Evolutionary conservation across 306 rosid species (phyloP).

Genomic region (Ammopiptanthus mongolicus): DNA sequence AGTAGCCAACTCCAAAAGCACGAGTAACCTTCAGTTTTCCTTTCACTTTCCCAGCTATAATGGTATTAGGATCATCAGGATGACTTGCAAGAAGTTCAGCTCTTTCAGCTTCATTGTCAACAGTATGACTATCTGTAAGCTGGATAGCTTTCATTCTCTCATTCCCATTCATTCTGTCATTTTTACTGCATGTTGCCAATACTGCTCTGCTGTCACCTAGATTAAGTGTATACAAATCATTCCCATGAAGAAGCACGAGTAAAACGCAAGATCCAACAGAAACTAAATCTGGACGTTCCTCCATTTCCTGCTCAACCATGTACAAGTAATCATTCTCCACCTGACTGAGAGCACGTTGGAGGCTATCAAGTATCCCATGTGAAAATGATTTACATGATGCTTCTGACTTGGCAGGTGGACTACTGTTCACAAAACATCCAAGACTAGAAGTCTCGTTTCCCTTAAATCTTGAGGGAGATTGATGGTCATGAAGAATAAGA

Average conservation of each 20-base stretch:
- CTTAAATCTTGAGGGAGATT: constrained; percentile 18
- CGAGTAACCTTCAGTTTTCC: constrained; percentile 96
- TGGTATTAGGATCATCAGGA: constrained; percentile 76
- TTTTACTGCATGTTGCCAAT: constrained; percentile 49
- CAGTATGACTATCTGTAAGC: constrained; percentile 83
- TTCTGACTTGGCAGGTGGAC: constrained; percentile 28
- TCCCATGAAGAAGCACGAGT: constrained; percentile 81
- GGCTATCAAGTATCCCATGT: constrained; percentile 65
- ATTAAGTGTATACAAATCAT: constrained; percentile 80
- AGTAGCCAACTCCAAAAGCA: constrained; percentile 96
- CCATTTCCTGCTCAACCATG: constrained; percentile 99
- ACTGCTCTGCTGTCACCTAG: constrained; percentile 95
- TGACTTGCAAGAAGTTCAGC: constrained; percentile 53
- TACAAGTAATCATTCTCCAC: constrained; percentile 83
- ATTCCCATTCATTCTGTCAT: constrained; percentile 18
- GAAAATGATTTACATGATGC: not conserved
- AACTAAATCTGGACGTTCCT: constrained; percentile 93
- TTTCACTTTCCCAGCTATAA: constrained; percentile 76
- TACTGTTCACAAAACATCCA: constrained; percentile 19
- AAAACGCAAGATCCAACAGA: constrained; percentile 93
- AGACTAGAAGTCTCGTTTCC: constrained; percentile 11
- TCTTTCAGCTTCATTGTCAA: constrained; percentile 76
- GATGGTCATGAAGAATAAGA: constrained; percentile 17
- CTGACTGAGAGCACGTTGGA: constrained; percentile 72
- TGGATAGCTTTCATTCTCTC: constrained; percentile 65